Evolutionary conservation across 805 yeast genomes (phyloP), one percentile per base, ranked within the genome.

Genomic region (Teunomyces kruisii): DNA sequence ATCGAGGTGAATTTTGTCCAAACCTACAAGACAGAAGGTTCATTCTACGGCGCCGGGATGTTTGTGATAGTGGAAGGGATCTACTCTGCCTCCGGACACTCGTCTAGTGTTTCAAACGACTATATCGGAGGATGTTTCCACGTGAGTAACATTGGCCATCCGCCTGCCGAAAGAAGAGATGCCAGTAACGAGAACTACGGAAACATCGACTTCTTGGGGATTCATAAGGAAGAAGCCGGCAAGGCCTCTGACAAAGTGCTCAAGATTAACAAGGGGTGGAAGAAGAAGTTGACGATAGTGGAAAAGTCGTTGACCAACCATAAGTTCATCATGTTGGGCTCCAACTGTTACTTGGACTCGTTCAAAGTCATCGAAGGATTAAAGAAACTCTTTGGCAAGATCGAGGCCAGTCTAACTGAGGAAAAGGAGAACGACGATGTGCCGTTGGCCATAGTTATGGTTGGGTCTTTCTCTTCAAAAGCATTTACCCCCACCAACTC

Each of bases 31-130:
- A 77, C 86, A 17, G 72, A 72, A 2, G 88, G 84, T 0, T 75
- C 84, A 7, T 91, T 80, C 56, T 84, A 79, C 56, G 79, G 83
- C 2, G 74, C 80, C 0, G 98, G 99, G 1, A 82, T 85, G 70
- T 81, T 85, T 54, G 80, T 88, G 0, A 65, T 92, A 2, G 84
- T 86, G 42, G 96, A 89, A 57, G 99, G 99, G 13, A 80, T 88
- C 13, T 88, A 89, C 59, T 80, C 83, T 12, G 82, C 84, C 3
- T 78, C 81, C 13, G 81, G 83, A 2, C 81, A 77, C 39, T 55
- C 67, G 8, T 55, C 62, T 36, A 60, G 61, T 42, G 58, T 59
- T 26, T 49, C 57, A 16, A 60, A 61, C 14, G 57, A 60, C 42
- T 62, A 59, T 26, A 60, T 68, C 27, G 67, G 72, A 24, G 77